phyloP scores from a whole-genome alignment of 805 yeast genomes.

The Kuraishia ogatae region DNA sequence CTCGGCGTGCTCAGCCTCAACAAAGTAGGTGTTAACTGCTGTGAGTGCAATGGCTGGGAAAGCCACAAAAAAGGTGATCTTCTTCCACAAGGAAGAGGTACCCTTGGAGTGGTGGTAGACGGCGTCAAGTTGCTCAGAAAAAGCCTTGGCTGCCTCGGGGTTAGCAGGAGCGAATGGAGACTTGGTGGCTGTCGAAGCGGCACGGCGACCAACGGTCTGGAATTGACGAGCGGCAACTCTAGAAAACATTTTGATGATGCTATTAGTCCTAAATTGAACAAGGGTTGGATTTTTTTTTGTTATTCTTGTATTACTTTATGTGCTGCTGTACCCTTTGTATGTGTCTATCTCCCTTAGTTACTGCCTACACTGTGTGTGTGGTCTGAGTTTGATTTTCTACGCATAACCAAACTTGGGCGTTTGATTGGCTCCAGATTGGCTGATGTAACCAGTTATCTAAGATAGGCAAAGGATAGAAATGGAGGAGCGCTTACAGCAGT shows the following conservation, averaged over 20 bases:
- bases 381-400: not conserved
- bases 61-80: conserved; percentile 72
- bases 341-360: not conserved
- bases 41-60: conserved; percentile 72
- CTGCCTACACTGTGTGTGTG: not conserved
- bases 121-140: conserved; percentile 50
- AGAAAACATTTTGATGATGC: conserved; percentile 5
- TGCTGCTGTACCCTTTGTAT: not conserved
- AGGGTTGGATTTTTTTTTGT: not conserved
- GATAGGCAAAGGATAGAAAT: not conserved
- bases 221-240: conserved; percentile 2
- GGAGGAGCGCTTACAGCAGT: no score
- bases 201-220: conserved; percentile 21
- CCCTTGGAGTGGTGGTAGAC: conserved; percentile 72
- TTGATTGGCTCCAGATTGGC: not conserved
- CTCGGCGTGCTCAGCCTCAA: conserved; percentile 83
- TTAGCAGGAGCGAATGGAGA: conserved; percentile 38
- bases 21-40: conserved; percentile 70
- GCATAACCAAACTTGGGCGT: not conserved
- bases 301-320: no score
- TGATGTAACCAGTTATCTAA: not conserved
- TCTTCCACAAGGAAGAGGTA: conserved; percentile 78
- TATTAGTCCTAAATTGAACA: conserved; percentile 3
- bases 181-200: conserved; percentile 12
- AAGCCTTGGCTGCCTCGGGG: conserved; percentile 64